Percentiles rank a stretch among this genome's conserved stretches.
These are phyloP conservation scores for Fraxinus nigra DNA, from an alignment of 305 asterid species.

Conservation along the genomic window DNA sequence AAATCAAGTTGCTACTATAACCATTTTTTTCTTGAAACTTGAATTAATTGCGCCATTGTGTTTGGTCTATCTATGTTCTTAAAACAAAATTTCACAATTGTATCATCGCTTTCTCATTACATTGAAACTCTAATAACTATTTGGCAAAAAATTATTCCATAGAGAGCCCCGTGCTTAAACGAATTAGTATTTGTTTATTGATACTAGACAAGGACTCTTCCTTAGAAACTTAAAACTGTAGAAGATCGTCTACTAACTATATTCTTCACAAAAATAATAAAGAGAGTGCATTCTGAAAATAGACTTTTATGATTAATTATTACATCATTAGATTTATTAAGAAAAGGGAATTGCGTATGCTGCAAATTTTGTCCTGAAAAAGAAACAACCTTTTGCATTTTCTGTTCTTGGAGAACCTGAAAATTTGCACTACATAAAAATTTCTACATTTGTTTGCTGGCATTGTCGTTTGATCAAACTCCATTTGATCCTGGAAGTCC, in stretches of 20 bases:
- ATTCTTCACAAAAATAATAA: too few relatives aligned
- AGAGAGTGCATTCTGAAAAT: background rate
- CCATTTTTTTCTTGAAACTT: background rate
- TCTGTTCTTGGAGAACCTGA: background rate
- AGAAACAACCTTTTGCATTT: background rate
- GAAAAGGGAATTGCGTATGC: background rate
- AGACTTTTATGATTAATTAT: too few relatives aligned
- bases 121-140: background rate
- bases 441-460: conserved; percentile 7
- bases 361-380: background rate
- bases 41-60: background rate
- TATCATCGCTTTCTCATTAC: background rate
- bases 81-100: background rate
- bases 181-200: background rate
- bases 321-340: background rate
- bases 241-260: background rate
- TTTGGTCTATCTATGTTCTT: background rate
- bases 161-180: background rate
- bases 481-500: background rate
- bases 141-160: background rate
- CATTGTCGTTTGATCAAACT: background rate
- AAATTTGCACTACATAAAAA: background rate
- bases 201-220: background rate
- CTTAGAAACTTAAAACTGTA: background rate
- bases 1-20: background rate